Conservation (phyloP, 2,329 filamentous ascomycete genomes). For the Xylariaceae sp. region DNA sequence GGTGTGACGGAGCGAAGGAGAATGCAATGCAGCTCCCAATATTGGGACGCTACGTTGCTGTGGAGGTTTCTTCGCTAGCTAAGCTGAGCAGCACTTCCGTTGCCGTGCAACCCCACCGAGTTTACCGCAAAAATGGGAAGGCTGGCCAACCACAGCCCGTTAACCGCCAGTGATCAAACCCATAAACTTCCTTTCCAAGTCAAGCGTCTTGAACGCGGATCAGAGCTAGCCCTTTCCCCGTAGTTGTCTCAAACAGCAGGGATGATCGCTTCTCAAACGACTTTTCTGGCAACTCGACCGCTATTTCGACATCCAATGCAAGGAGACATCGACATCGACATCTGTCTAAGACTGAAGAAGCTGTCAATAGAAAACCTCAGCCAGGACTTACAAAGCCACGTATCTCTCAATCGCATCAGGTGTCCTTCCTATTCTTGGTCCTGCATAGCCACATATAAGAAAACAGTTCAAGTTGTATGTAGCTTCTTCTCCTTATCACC, state of each 20-base stretch:
- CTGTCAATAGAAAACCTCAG: too few species aligned
- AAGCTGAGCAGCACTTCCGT: slow-evolving; percentile 4
- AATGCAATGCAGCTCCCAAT: not conserved
- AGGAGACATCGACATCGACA: too few species aligned
- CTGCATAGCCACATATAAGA: too few species aligned
- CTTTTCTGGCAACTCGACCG: not conserved
- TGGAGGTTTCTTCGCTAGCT: slow-evolving; percentile 2
- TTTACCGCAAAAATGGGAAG: slow-evolving; percentile 6
- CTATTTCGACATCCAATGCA: not conserved
- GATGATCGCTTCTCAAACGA: not conserved
- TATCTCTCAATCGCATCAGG: too few species aligned
- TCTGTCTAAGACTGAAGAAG: too few species aligned
- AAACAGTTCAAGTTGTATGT: too few species aligned
- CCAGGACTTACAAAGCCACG: too few species aligned
- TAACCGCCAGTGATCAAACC: not conserved
- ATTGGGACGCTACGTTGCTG: not conserved
- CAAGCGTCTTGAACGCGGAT: too few species aligned
- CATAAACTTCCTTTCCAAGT: too few species aligned
- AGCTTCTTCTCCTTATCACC: too few species aligned
- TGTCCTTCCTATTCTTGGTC: too few species aligned
- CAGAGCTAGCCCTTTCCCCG: too few species aligned
- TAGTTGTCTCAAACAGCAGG: not conserved
- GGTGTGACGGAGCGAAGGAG: slow-evolving; percentile 7
- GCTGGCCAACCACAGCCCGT: slow-evolving; percentile 8
- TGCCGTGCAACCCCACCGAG: slow-evolving; percentile 14